Evolutionary conservation across 495 filamentous ascomycete species (phyloP).

Genomic region (Talaromyces proteolyticus): DNA sequence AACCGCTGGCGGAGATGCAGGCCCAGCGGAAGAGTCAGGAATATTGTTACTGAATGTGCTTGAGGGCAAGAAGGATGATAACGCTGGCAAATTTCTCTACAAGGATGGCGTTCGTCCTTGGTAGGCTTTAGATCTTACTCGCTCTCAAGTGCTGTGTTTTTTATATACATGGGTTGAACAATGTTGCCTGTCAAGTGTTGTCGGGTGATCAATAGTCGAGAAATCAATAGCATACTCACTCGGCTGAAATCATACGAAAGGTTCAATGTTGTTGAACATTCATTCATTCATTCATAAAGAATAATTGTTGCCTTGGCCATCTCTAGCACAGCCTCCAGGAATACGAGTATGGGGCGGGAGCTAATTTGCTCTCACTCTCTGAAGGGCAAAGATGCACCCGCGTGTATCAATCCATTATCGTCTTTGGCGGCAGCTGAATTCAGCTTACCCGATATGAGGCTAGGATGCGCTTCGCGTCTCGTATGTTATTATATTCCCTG

Average conservation of each 20-base stretch:
- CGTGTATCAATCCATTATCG: not conserved
- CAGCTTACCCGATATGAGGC: not conserved
- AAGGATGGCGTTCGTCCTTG: slow-evolving; percentile 20
- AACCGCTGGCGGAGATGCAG: slow-evolving; percentile 20
- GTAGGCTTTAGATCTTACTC: too few relatives aligned
- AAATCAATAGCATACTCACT: too few relatives aligned
- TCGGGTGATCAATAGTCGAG: too few relatives aligned
- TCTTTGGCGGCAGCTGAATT: not conserved
- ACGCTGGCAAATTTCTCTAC: slow-evolving; percentile 26
- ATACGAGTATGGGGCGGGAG: not conserved
- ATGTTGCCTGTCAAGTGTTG: too few relatives aligned
- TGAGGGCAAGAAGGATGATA: slow-evolving; percentile 24
- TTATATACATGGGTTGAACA: too few relatives aligned
- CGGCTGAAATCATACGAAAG: too few relatives aligned
- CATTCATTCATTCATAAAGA: too few relatives aligned
- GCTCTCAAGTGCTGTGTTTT: too few relatives aligned
- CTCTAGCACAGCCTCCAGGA: not conserved
- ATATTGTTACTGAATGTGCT: slow-evolving; percentile 25
- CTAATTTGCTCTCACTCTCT: not conserved
- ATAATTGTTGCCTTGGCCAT: not conserved
- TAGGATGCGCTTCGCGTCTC: not conserved
- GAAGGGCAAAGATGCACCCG: not conserved
- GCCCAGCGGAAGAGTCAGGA: slow-evolving; percentile 22
- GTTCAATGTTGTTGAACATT: too few relatives aligned
- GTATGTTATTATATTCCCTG: not conserved